phyloP scores from a whole-genome alignment of 2,329 filamentous ascomycete species.

The Trichophyton equinum region DNA sequence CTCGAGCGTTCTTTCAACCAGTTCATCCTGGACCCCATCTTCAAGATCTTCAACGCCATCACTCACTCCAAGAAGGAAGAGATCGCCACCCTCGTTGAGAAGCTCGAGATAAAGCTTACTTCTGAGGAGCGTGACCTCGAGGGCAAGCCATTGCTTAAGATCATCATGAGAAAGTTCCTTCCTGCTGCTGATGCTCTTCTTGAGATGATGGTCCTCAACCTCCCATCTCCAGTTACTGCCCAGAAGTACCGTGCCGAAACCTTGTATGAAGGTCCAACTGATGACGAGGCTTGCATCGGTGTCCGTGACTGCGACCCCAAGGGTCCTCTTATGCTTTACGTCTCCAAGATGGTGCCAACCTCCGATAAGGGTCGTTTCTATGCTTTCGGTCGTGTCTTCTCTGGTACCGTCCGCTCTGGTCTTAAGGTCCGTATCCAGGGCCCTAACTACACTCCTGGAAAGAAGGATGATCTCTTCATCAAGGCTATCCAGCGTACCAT shows the following conservation, averaged over 20 bases:
- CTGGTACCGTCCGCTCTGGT: conserved; percentile 93
- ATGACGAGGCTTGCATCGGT: conserved; percentile 86
- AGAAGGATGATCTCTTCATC: conserved; percentile 98
- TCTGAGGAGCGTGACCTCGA: conserved; percentile 81
- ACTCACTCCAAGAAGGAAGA: conserved; percentile 99
- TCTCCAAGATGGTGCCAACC: conserved; percentile 99
- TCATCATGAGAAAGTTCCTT: conserved; percentile 97
- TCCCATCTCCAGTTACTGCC: conserved; percentile 88
- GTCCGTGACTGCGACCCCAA: conserved; percentile 98
- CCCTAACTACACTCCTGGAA: conserved; percentile 94
- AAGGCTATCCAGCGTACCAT: conserved; percentile 99
- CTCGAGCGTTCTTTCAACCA: conserved; percentile 99
- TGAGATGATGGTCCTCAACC: conserved; percentile 99
- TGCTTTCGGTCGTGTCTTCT: conserved; percentile 99
- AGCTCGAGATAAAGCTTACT: conserved; percentile 88
- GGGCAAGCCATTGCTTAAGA: conserved; percentile 96
- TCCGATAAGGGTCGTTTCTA: conserved; percentile 99
- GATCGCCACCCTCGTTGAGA: conserved; percentile 66
- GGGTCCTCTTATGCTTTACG: conserved; percentile 98
- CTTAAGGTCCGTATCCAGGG: conserved; percentile 99
- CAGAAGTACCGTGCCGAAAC: conserved; percentile 98
- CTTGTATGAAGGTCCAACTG: conserved; percentile 91
- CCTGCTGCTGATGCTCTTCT: conserved; percentile 94
- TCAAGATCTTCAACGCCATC: conserved; percentile 92
- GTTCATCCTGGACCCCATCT: conserved; percentile 99